Evolutionary conservation across 1,139 yeast species (phyloP), one percentile per base, ranked within the genome.

Genomic region (Blastobotrys petasosporus): DNA sequence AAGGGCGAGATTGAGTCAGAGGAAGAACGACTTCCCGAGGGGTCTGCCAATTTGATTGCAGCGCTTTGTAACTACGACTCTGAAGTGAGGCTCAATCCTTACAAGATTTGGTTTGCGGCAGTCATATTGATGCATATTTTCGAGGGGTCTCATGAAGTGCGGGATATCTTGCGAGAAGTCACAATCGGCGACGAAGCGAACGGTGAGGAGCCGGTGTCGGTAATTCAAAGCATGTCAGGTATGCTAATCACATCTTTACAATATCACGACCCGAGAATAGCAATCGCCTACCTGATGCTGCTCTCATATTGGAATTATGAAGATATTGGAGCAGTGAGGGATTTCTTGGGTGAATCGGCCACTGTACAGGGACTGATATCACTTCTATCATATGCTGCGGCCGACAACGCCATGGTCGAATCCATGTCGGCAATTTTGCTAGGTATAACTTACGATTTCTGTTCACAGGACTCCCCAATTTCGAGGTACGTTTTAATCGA

Each of bases 71-170:
- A 84, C 54, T 87, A 85, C 57, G 94, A 88, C 55, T 77, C 86
- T 1, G 88, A 84, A 15, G 67, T 77, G 40, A 78, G 81, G 48
- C 66, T 88, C 37, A 90, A 94, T 55, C 97, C 98, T 0, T 92
- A 87, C 62, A 79, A 82, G 57, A 68, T 80, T 1, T 94, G 96
- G 94, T 90, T 92, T 67, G 81, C 97, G 0, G 71, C 86, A 1
- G 75, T 80, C 2, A 70, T 86, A 3, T 60, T 92, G 35, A 69
- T 85, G 47, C 77, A 77, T 49, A 60, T 88, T 3, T 76, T 88
- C 53, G 77, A 77, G 47, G 85, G 79, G 23, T 59, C 67, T 8
- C 61, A 60, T 7, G 79, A 73, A 28, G 73, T 76, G 29, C 74
- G 76, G 51, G 76, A 73, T 11, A 55, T 74, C 30, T 76, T 85